Evolutionary conservation across 495 filamentous ascomycete species (phyloP).

Genomic region (Hypoxylon crocopeplum): DNA sequence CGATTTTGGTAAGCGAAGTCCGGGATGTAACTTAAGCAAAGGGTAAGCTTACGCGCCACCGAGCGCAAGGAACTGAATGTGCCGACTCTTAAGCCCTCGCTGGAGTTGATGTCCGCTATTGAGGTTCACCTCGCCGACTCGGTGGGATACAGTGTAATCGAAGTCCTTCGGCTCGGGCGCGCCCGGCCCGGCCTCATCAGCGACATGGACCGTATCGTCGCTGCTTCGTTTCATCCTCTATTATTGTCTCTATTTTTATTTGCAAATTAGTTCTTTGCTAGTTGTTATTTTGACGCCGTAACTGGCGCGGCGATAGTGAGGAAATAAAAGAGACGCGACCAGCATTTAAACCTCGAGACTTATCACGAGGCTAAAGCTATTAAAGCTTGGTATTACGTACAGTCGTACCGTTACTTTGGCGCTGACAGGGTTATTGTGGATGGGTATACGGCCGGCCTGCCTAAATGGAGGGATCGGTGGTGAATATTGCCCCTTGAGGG

Average conservation of each 20-base stretch:
- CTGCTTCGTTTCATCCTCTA: constrained; percentile 12
- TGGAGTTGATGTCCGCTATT: constrained; percentile 60
- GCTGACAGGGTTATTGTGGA: too few species aligned
- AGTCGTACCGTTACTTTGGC: too few species aligned
- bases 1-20: background rate
- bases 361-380: too few species aligned
- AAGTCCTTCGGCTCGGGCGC: constrained; percentile 58
- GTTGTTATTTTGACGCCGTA: too few species aligned
- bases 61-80: constrained; percentile 76
- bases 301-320: too few species aligned
- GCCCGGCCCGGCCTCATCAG: constrained; percentile 10
- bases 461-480: too few species aligned
- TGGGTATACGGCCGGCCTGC: too few species aligned
- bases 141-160: constrained; percentile 52
- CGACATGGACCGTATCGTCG: constrained; percentile 7
- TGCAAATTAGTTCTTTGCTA: too few species aligned
- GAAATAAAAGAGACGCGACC: too few species aligned
- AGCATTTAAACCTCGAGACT: too few species aligned
- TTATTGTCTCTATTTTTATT: background rate
- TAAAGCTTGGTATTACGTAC: too few species aligned
- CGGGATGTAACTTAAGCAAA: background rate
- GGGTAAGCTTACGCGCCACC: constrained; percentile 58
- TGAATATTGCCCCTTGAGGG: too few species aligned
- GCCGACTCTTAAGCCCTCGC: constrained; percentile 69
- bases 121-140: constrained; percentile 60